Conservation (phyloP, 2,329 filamentous ascomycete species). For the Fusarium sp. region DNA sequence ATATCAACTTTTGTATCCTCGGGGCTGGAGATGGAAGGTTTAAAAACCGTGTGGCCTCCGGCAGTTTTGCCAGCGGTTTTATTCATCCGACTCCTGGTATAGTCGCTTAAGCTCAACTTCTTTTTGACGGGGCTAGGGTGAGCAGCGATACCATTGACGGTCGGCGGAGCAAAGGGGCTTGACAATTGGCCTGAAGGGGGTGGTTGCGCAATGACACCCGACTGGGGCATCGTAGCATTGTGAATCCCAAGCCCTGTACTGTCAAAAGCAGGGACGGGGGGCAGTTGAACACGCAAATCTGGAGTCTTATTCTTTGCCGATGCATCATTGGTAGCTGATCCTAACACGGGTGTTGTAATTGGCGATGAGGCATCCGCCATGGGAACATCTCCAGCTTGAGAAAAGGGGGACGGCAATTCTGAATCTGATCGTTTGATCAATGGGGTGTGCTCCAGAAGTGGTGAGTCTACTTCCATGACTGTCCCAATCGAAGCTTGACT, state of each 20-base stretch:
- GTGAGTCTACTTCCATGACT: slow-evolving; percentile 54
- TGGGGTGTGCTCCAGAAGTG: slow-evolving; percentile 46
- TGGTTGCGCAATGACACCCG: slow-evolving; percentile 58
- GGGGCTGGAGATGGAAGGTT: slow-evolving; percentile 48
- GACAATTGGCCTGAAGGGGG: slow-evolving; percentile 57
- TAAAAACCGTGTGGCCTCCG: slow-evolving; percentile 44
- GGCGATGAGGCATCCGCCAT: slow-evolving; percentile 48
- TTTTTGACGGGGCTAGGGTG: slow-evolving; percentile 71
- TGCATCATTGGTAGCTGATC: slow-evolving; percentile 26
- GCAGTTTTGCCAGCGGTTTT: slow-evolving; percentile 57
- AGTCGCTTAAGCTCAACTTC: slow-evolving; percentile 73
- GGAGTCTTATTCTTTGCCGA: slow-evolving; percentile 52
- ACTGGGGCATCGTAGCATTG: slow-evolving; percentile 57
- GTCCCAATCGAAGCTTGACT: slow-evolving; percentile 44
- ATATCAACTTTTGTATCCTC: slow-evolving; percentile 52
- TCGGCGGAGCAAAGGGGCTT: slow-evolving; percentile 55
- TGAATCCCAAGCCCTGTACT: slow-evolving; percentile 48
- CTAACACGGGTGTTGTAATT: slow-evolving; percentile 33
- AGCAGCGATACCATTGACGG: slow-evolving; percentile 55
- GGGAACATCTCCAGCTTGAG: slow-evolving; percentile 38
- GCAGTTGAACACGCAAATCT: slow-evolving; percentile 64
- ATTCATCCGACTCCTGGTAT: slow-evolving; percentile 66
- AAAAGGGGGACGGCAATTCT: slow-evolving; percentile 40
- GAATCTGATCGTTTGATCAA: slow-evolving; percentile 28
- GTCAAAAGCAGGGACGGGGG: slow-evolving; percentile 62